These are phyloP conservation scores for Pythium vanterpoolii DNA, from an alignment of 352 stramenopile species.

Conservation along the genomic window DNA sequence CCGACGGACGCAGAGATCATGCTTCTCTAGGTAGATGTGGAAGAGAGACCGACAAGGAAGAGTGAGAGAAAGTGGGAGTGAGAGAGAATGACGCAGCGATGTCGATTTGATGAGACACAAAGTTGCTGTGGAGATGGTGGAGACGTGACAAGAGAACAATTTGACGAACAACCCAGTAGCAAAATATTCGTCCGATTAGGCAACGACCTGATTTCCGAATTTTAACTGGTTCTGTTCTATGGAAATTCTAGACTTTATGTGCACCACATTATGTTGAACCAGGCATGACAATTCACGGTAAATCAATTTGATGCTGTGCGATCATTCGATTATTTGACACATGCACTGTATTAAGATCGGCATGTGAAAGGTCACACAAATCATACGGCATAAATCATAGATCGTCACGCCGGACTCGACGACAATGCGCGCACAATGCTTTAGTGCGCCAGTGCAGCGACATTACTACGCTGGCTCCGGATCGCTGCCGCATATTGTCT, in stretches of 20 bases:
- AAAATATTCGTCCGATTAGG: not conserved
- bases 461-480: slow-evolving; percentile 54
- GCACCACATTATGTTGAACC: not conserved
- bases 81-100: not conserved
- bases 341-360: not conserved
- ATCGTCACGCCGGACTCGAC: not conserved
- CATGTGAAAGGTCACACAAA: slow-evolving; percentile 1
- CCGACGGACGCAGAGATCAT: slow-evolving; percentile 76
- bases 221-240: not conserved
- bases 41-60: not conserved
- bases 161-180: not conserved
- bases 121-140: too few relatives aligned
- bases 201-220: not conserved
- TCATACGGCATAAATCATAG: not conserved
- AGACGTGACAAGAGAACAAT: not conserved
- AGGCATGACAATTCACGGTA: not conserved
- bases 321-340: not conserved
- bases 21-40: not conserved
- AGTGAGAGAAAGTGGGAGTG: not conserved
- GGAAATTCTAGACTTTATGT: not conserved
- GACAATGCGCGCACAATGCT: slow-evolving; percentile 48
- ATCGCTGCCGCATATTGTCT: slow-evolving; percentile 53
- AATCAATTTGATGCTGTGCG: not conserved
- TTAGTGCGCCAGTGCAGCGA: slow-evolving; percentile 42
- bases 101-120: not conserved